These are phyloP conservation scores for Ulota crispa DNA, from an alignment of 225 moss, liverwort and hornwort genomes.

Conservation along the genomic window DNA sequence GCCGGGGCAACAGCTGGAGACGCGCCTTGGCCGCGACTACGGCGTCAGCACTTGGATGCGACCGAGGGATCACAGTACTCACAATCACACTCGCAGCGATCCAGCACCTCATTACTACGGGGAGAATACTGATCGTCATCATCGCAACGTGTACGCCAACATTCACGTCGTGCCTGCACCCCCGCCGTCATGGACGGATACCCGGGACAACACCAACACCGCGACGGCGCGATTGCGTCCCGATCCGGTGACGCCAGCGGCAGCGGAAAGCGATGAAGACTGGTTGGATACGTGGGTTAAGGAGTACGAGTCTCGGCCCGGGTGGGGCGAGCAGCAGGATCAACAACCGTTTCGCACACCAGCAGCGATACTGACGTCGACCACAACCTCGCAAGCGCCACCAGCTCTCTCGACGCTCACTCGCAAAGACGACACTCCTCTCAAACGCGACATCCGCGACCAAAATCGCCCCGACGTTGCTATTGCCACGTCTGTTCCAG, in stretches of 20 bases:
- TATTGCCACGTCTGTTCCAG: not conserved
- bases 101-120: conserved; percentile 16
- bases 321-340: conserved; percentile 50
- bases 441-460: conserved; percentile 35
- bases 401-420: too few species aligned
- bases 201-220: not conserved
- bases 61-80: conserved; percentile 5
- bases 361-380: conserved; percentile 27
- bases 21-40: conserved; percentile 32
- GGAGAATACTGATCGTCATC: conserved; percentile 13
- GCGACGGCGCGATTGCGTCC: conserved; percentile 19
- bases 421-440: conserved; percentile 23
- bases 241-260: conserved; percentile 23
- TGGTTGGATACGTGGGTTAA: conserved; percentile 58
- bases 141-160: conserved; percentile 24
- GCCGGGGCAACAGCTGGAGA: conserved; percentile 39
- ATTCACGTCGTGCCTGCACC: conserved; percentile 22
- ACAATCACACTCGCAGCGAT: conserved; percentile 20
- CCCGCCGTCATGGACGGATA: conserved; percentile 20
- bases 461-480: conserved; percentile 7
- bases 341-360: conserved; percentile 20
- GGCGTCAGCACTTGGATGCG: conserved; percentile 46
- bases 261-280: conserved; percentile 40
- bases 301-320: conserved; percentile 61
- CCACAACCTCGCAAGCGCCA: conserved; percentile 23